Base-by-base conservation (phyloP, 2,329 filamentous ascomycete species). In the Mariannaea sp. region DNA sequence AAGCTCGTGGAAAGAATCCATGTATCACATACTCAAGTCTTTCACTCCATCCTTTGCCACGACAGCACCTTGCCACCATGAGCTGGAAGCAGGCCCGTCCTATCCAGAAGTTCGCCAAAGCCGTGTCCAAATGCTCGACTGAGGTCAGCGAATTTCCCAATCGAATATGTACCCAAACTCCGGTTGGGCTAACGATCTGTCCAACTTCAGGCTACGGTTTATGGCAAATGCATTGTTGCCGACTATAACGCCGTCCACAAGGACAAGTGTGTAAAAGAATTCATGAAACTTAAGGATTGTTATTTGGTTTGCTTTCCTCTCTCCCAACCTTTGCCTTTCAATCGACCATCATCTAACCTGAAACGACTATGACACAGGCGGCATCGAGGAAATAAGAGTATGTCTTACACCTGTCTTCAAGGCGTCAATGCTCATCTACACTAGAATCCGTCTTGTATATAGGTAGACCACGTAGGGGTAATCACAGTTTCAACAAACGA, bases 211-310 rank as follows among this genome's bases (percentile, higher is more conserved):
- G 88, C 90, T 46, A 80, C 90, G 3, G 78, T 83, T 10, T 99
- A 97, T 68, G 94, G 93, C 61, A 92, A 92, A 78, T 99, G 94
- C 70, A 86, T 99, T 59, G 82, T 93, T 44, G 84, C 85, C 32
- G 93, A 97, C 69, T 97, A 96, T 74, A 93, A 93, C 68, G 84
- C 91, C 4, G 84, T 96, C 3, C 83, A 92, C 64, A 96, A 96
- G 69, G 90, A 97, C 69, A 94, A 94, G 78, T 99, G 94, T 68
- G 80, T 81, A 4, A 85, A 84, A 53, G 92, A 97, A 68, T 97
- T 99, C 64, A 77, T 94, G 72, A 85, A 77, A 60, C 72, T 97
- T 42, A 96, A 96, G 71, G 80, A 96, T 61, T 97, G 93, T 69
- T 96, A 91, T 68, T 67, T 95, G 67, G 92, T 96, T 78, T 65